Evolutionary conservation across 2,329 filamentous ascomycete genomes (phyloP).

Genomic region (Xylaria sp.): DNA sequence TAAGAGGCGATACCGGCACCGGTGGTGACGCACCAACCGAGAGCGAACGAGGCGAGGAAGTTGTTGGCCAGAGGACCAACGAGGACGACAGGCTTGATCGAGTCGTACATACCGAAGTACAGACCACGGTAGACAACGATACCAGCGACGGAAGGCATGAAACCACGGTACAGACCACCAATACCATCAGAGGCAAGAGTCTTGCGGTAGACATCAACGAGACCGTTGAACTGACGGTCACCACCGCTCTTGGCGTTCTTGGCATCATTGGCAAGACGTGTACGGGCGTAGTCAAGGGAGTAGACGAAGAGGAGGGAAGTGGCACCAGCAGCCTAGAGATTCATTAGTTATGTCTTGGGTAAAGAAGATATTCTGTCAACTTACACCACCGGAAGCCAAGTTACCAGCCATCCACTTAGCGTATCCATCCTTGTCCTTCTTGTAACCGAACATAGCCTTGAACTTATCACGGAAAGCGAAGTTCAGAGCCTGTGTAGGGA

Average conservation of each 20-base stretch:
- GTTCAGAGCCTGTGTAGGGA: constrained; percentile 99
- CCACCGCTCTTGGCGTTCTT: constrained; percentile 98
- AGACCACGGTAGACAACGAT: constrained; percentile 99
- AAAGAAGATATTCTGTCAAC: constrained; percentile 51
- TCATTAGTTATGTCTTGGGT: constrained; percentile 22
- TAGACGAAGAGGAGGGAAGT: constrained; percentile 99
- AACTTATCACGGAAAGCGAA: constrained; percentile 99
- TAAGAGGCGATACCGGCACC: constrained; percentile 99
- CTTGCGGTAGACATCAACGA: constrained; percentile 99
- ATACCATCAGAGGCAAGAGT: constrained; percentile 98
- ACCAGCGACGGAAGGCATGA: constrained; percentile 98
- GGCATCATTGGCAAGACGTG: constrained; percentile 99
- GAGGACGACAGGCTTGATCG: constrained; percentile 98
- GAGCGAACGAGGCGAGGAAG: constrained; percentile 99
- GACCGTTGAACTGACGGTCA: constrained; percentile 99
- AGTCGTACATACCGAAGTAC: constrained; percentile 99
- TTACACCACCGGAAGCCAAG: constrained; percentile 99
- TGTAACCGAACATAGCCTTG: constrained; percentile 99
- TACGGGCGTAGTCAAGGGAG: constrained; percentile 99
- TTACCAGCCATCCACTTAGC: constrained; percentile 99
- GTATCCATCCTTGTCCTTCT: constrained; percentile 99
- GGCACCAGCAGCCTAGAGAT: constrained; percentile 88
- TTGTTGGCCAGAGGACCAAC: constrained; percentile 91
- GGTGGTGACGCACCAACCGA: constrained; percentile 99
- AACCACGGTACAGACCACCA: constrained; percentile 99